Evolutionary conservation across 371 early-diverging fungal species (phyloP).

Genomic region (Chytridiales sp.): DNA sequence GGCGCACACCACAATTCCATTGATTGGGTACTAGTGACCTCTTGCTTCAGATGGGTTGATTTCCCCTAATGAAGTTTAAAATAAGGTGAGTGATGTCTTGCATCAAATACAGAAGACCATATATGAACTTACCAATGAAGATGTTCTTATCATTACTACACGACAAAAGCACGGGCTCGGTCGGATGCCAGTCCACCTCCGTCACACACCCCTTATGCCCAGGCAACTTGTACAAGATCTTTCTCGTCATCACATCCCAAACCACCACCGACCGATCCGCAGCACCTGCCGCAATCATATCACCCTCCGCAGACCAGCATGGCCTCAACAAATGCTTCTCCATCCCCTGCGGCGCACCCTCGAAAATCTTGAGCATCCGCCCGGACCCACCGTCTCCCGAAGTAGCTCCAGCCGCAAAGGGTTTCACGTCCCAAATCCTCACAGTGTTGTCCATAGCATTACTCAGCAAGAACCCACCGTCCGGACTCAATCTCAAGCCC

Average conservation of each 20-base stretch:
- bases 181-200: slow-evolving; percentile 94
- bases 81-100: neutral
- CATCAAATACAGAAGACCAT: neutral
- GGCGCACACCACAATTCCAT: no score
- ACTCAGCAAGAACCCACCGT: slow-evolving; percentile 77
- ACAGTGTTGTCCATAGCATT: slow-evolving; percentile 94
- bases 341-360: slow-evolving; percentile 90
- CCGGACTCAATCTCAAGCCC: slow-evolving; percentile 81
- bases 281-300: slow-evolving; percentile 81
- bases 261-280: slow-evolving; percentile 93
- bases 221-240: slow-evolving; percentile 89
- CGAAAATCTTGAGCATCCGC: slow-evolving; percentile 35
- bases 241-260: slow-evolving; percentile 87
- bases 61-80: slow-evolving; percentile 3
- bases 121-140: slow-evolving; percentile 75
- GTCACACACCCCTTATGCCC: slow-evolving; percentile 97
- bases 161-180: slow-evolving; percentile 83
- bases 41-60: slow-evolving; percentile 23
- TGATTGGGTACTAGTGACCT: no score
- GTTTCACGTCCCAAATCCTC: slow-evolving; percentile 93
- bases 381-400: neutral
- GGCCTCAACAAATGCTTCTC: slow-evolving; percentile 90
- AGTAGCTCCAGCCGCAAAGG: slow-evolving; percentile 58
- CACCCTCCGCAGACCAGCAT: slow-evolving; percentile 87
- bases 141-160: slow-evolving; percentile 84